Evolutionary conservation across 106 monocot genomes (phyloP), one percentile per base, ranked within the genome.

Genomic region (Allium cepa): DNA sequence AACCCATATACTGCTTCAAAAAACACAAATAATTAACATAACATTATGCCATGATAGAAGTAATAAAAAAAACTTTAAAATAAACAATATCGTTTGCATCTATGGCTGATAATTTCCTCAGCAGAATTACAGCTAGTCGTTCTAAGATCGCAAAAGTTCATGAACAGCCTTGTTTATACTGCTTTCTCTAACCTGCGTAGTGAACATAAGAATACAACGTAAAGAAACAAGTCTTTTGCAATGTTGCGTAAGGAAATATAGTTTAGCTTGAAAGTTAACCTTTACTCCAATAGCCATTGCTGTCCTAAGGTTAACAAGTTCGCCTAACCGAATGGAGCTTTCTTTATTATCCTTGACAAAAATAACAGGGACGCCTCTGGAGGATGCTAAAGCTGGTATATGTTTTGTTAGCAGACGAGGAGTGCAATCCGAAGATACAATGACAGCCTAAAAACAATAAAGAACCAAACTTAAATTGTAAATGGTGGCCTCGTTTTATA

Each of bases 211-310:
- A 27, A 46, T 0, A 10, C 7, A 48, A 10, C 27, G 57, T 11
- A 50, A 3, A 15, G 8, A 71, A n/a, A 15, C 12, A n/a, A 53
- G 26, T 8, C 8, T 69, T 59, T 10, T 50, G 53, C 16, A 53
- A 55, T 59, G 47, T 10, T 46, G 16, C 14, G 1, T 2, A 1
- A 53, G 56, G n/a, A 5, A 59, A 13, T 51, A 64, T 1, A 27
- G 0, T 10, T 47, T n/a, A 48, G 63, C 46, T 17, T 63, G 28
- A 18, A 55, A 48, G 48, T 57, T 13, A 28, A 95, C 94, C 94
- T 95, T 95, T 57, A 95, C 71, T 75, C 91, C 91, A 64, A 95
- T 75, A 46, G 85, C 88, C 69, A 91, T 72, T 50, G 85, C 88
- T 55, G 95, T 95, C 64, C 76, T 95, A n/a, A 91, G 56, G 8